phyloP scores from a whole-genome alignment of 495 filamentous ascomycete genomes.

The Hypoxylon cercidicola region DNA sequence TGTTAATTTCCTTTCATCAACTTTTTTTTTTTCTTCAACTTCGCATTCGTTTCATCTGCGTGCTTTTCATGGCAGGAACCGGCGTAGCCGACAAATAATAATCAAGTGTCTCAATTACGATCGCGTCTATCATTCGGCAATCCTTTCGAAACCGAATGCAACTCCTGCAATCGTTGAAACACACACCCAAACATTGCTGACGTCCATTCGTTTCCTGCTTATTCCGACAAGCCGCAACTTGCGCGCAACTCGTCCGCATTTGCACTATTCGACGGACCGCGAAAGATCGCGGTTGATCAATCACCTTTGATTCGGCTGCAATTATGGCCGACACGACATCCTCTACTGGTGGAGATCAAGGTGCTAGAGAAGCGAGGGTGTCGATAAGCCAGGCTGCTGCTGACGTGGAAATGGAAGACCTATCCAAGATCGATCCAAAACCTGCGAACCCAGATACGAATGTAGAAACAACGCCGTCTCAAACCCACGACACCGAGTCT shows the following conservation, averaged over 20 bases:
- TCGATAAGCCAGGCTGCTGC: constrained; percentile 37
- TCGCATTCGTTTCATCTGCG: constrained; percentile 37
- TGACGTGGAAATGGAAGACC: constrained; percentile 47
- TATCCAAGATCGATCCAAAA: constrained; percentile 39
- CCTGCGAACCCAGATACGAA: constrained; percentile 37
- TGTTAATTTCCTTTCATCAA: constrained; percentile 19
- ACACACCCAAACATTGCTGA: constrained; percentile 15
- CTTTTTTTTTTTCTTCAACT: constrained; percentile 3
- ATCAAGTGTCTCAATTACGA: constrained; percentile 25
- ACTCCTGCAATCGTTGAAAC: constrained; percentile 21
- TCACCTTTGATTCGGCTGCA: constrained; percentile 21
- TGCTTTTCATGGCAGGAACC: constrained; percentile 30
- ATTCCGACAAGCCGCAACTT: constrained; percentile 17
- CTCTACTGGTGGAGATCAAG: constrained; percentile 42
- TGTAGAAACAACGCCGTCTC: constrained; percentile 14
- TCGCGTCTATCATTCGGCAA: constrained; percentile 29
- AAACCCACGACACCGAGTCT: constrained; percentile 36
- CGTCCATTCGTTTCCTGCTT: constrained; percentile 34
- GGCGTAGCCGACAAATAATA: constrained; percentile 35
- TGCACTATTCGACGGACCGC: constrained; percentile 12
- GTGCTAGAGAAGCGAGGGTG: constrained; percentile 34
- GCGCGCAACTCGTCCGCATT: constrained; percentile 22
- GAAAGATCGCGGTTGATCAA: constrained; percentile 24
- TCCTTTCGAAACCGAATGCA: constrained; percentile 21
- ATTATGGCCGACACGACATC: constrained; percentile 42